A percentile compares a stretch with the other conserved stretches of the same genome.
phyloP scores from a whole-genome alignment of 495 filamentous ascomycete species.

The Penicillium herquei region DNA sequence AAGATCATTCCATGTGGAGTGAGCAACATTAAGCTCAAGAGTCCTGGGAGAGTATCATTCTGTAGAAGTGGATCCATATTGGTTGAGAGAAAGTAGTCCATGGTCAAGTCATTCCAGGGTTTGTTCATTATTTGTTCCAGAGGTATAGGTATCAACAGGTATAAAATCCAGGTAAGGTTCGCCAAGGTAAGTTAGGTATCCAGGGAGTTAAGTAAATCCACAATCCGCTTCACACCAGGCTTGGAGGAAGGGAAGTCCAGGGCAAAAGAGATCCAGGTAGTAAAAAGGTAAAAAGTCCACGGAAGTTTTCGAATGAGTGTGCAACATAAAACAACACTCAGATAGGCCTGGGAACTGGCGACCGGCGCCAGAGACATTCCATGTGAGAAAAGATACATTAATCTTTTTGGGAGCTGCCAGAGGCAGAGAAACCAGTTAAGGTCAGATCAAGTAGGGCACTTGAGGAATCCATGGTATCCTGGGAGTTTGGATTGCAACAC shows the following conservation, averaged over 20 bases:
- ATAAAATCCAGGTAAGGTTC: background rate
- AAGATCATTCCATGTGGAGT: constrained; percentile 11
- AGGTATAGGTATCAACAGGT: background rate
- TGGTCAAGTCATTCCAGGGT: constrained; percentile 16
- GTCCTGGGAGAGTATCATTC: constrained; percentile 7
- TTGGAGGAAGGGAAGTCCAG: constrained; percentile 25
- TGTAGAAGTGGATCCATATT: background rate
- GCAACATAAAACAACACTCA: constrained; percentile 48
- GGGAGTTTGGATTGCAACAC: background rate
- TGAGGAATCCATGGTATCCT: constrained; percentile 19
- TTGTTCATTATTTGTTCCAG: constrained; percentile 15
- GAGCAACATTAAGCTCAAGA: constrained; percentile 24
- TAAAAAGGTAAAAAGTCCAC: constrained; percentile 10
- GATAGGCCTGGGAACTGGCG: constrained; percentile 20
- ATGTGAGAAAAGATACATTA: constrained; percentile 22
- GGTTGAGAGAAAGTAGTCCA: background rate
- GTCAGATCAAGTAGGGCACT: constrained; percentile 12
- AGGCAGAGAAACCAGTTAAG: constrained; percentile 15
- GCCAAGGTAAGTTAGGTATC: constrained; percentile 4
- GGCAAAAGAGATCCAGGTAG: constrained; percentile 23
- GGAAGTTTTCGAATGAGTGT: constrained; percentile 31
- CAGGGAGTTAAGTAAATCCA: constrained; percentile 23
- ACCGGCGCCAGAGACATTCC: constrained; percentile 14
- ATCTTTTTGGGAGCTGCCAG: constrained; percentile 26
- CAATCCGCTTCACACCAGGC: constrained; percentile 27